Conservation (phyloP, 2,329 filamentous ascomycete species). For the Mycosphaerelloides madeirae region DNA sequence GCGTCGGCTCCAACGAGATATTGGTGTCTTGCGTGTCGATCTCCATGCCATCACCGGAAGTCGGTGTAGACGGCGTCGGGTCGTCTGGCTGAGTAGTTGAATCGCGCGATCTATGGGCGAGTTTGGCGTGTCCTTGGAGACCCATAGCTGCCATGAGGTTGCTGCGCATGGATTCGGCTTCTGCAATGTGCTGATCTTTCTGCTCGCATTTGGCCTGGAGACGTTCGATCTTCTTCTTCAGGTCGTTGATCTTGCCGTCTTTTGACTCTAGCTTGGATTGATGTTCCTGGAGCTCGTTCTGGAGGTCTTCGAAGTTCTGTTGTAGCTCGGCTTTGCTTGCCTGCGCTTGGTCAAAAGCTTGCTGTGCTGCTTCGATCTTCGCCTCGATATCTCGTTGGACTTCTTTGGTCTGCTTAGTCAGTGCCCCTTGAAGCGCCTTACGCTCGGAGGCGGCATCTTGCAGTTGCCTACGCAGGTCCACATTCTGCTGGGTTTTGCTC, state of each 20-base stretch:
- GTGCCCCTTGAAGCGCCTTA: neutral
- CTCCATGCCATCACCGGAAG: slow-evolving; percentile 13
- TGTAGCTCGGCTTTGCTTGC: neutral
- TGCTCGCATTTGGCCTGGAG: slow-evolving; percentile 31
- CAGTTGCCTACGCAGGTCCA: slow-evolving; percentile 14
- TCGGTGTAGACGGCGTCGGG: slow-evolving; percentile 13
- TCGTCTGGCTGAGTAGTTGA: slow-evolving; percentile 8
- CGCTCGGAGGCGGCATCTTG: slow-evolving; percentile 9
- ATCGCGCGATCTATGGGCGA: slow-evolving; percentile 20
- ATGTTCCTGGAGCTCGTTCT: slow-evolving; percentile 1
- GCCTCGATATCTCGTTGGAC: slow-evolving; percentile 33
- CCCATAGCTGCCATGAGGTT: slow-evolving; percentile 37
- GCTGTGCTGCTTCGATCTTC: slow-evolving; percentile 16
- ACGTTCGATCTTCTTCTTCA: slow-evolving; percentile 26
- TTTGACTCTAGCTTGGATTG: slow-evolving; percentile 9
- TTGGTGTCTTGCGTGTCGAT: slow-evolving; percentile 14
- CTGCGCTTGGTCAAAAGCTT: neutral
- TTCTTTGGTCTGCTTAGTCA: slow-evolving; percentile 35
- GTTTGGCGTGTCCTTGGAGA: slow-evolving; percentile 14
- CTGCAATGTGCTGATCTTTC: slow-evolving; percentile 34
- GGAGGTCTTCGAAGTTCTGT: slow-evolving; percentile 1
- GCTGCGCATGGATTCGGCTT: slow-evolving; percentile 36
- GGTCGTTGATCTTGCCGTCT: slow-evolving; percentile 18
- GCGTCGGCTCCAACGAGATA: slow-evolving; percentile 32
- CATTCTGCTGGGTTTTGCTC: slow-evolving; percentile 7